phyloP scores from a whole-genome alignment of 2,329 filamentous ascomycete species.

The Myriosclerotinia duriaeana region DNA sequence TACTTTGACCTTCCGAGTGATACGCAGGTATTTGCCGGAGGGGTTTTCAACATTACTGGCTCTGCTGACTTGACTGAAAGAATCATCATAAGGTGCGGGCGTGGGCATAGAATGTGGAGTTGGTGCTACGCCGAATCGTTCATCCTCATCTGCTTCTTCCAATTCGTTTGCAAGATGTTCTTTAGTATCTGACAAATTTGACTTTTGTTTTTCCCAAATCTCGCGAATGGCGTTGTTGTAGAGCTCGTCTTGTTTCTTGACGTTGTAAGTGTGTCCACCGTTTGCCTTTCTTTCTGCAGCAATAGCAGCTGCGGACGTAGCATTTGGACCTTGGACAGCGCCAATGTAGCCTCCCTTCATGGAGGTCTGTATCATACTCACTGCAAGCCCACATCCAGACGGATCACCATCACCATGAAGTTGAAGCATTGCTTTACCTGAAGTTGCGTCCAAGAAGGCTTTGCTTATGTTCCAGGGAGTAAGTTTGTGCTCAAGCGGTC shows the following conservation, averaged over 20 bases:
- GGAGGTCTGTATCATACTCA: slow-evolving; percentile 95
- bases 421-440: slow-evolving; percentile 94
- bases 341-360: slow-evolving; percentile 98
- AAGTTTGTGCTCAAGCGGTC: slow-evolving; percentile 82
- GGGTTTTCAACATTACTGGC: slow-evolving; percentile 65
- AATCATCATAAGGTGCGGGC: slow-evolving; percentile 68
- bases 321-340: slow-evolving; percentile 66
- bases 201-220: slow-evolving; percentile 88
- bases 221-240: slow-evolving; percentile 89
- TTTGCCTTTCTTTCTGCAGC: slow-evolving; percentile 72
- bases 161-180: slow-evolving; percentile 63
- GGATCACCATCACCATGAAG: slow-evolving; percentile 94
- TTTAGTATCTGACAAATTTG: slow-evolving; percentile 69
- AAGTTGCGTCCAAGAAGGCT: slow-evolving; percentile 90
- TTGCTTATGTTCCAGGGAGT: slow-evolving; percentile 96
- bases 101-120: slow-evolving; percentile 69
- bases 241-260: slow-evolving; percentile 86
- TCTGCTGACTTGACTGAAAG: slow-evolving; percentile 70
- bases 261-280: slow-evolving; percentile 95
- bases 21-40: slow-evolving; percentile 66
- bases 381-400: slow-evolving; percentile 86
- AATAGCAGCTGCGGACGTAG: slow-evolving; percentile 77
- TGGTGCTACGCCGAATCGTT: slow-evolving; percentile 46
- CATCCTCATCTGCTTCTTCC: slow-evolving; percentile 53
- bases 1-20: slow-evolving; percentile 62